Percentiles rank a stretch among this genome's conserved stretches.
Evolutionary conservation across 371 early-diverging fungal species (phyloP).

Genomic region (Circinella minor): DNA sequence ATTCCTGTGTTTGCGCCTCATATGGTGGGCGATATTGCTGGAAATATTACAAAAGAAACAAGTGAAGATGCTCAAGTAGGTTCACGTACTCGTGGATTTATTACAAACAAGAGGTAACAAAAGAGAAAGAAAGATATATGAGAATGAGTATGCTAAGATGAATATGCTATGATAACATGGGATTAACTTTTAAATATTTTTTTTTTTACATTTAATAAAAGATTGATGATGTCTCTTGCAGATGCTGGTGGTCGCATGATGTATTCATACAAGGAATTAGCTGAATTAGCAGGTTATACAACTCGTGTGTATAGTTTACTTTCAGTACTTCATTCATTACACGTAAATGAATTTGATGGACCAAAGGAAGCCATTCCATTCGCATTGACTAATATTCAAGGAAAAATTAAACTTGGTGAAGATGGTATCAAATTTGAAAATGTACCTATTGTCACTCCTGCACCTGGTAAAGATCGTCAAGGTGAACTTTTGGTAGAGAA

Average conservation of each 20-base stretch:
- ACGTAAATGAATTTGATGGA: slow-evolving; percentile 50
- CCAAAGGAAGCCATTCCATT: slow-evolving; percentile 26
- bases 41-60: slow-evolving; percentile 25
- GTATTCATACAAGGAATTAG: slow-evolving; percentile 87
- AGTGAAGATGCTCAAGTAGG: slow-evolving; percentile 58
- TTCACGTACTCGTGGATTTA: slow-evolving; percentile 81
- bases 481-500: slow-evolving; percentile 71
- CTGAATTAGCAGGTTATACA: slow-evolving; percentile 87
- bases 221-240: slow-evolving; percentile 79
- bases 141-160: too few species aligned
- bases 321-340: slow-evolving; percentile 68
- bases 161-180: neutral
- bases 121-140: neutral
- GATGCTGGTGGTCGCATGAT: slow-evolving; percentile 94
- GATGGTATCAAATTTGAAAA: slow-evolving; percentile 62
- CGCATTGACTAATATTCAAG: slow-evolving; percentile 59
- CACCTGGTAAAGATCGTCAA: slow-evolving; percentile 61
- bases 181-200: too few species aligned
- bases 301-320: slow-evolving; percentile 81
- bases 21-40: slow-evolving; percentile 41
- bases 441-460: slow-evolving; percentile 74
- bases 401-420: slow-evolving; percentile 45
- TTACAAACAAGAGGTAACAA: slow-evolving; percentile 84
- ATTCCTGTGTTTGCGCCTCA: slow-evolving; percentile 83
- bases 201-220: slow-evolving; percentile 2